Evolutionary conservation across 305 asterid species (phyloP), one percentile per base, ranked within the genome.

Genomic region (Plantago coronopus): DNA sequence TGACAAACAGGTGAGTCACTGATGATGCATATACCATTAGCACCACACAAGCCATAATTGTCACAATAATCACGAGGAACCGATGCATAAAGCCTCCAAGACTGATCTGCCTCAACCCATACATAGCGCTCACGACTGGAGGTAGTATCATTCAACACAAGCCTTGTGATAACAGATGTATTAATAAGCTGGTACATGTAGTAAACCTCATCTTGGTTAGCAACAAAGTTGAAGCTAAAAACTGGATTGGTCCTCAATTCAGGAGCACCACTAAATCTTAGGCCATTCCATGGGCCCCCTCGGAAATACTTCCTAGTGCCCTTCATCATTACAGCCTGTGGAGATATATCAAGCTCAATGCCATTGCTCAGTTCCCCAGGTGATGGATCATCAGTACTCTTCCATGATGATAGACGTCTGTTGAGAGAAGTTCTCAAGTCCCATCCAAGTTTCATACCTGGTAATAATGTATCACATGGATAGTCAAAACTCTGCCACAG

Each of bases 381-480:
- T 58, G 72, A 68, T 14, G 88, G 85, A 48, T 82, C 83, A 5
- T 76, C 73, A 2, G 59, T 9, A 62, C 46, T 71, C 69, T 63
- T 83, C 89, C 89, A 80, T 1, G 84, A 73, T 21, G 69, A 61
- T 21, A 83, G 31, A 8, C 54, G 40, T 57, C 81, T 66, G 20
- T 70, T 48, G 5, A 75, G 77, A 62, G 57, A 66, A 23, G 62
- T 67, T 31, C 74, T 62, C 61, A 76, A 66, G 66, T 78, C 78
- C 86, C 84, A 78, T 40, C 84, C 86, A 37, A 71, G 63, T 72
- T 78, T 80, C 89, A 80, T 80, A 22, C 78, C 84, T 1, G 84
- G 77, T 49, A 83, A 69, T 21, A 73, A 62, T n/a, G 84, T 76
- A 49, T 83, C 81, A 7, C 76, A 64, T 10, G 79, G 82, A 56